Evolutionary conservation across 495 filamentous ascomycete genomes (phyloP).

Genomic region (Penicillium riverlandense): DNA sequence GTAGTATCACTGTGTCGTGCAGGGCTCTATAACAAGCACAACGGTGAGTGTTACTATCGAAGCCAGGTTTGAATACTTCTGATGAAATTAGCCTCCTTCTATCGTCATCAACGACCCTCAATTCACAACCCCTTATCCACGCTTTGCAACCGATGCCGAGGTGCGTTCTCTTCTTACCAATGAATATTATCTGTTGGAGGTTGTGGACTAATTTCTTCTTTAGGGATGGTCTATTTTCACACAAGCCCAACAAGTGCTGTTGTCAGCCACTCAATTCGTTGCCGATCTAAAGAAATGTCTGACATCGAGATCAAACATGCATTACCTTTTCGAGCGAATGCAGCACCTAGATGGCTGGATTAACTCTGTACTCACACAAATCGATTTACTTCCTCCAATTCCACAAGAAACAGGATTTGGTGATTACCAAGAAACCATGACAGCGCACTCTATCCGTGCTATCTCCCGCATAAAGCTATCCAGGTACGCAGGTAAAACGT

Average conservation of each 20-base stretch:
- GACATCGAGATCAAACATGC: constrained; percentile 27
- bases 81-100: constrained; percentile 34
- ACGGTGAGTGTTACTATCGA: constrained; percentile 31
- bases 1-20: constrained; percentile 52
- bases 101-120: constrained; percentile 50
- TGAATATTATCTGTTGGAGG: background rate
- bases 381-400: constrained; percentile 33
- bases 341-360: constrained; percentile 46
- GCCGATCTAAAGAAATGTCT: constrained; percentile 43
- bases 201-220: constrained; percentile 3
- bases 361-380: constrained; percentile 39
- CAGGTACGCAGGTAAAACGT: constrained; percentile 27
- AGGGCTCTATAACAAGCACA: constrained; percentile 54
- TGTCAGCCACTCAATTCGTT: constrained; percentile 50
- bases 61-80: constrained; percentile 1
- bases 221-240: constrained; percentile 50
- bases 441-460: constrained; percentile 43
- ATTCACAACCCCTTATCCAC: constrained; percentile 49
- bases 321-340: constrained; percentile 47
- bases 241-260: constrained; percentile 50
- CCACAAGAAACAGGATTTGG: constrained; percentile 32
- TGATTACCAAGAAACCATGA: constrained; percentile 35
- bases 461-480: constrained; percentile 53
- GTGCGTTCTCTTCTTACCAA: constrained; percentile 21
- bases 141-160: constrained; percentile 44